Evolutionary conservation across 2,329 filamentous ascomycete species (phyloP), one percentile per base, ranked within the genome.

Genomic region (Aspergillus intermedius): DNA sequence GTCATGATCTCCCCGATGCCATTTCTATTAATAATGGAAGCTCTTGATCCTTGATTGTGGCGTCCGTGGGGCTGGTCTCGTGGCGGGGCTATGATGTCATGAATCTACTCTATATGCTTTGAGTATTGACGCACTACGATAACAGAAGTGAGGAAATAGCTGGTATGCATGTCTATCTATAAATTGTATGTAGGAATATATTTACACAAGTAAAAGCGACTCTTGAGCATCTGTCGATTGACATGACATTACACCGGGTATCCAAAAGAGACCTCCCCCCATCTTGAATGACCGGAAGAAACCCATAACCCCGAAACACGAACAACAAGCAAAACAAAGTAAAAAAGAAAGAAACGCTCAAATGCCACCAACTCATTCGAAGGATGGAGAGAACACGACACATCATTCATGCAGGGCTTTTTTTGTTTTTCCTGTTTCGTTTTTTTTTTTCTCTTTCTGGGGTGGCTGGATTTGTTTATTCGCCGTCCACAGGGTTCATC

Each of bases 151-250:
- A 22, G 13, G 8, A 19, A 42, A 22, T 22, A 22, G 21, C 21
- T 22, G 21, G 63, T 80, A 75, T 19, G 74, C 80, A 56, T 81
- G 81, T 37, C 40, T 42, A 61, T 81, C 77, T 49, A 41, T 42
- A 41, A 50, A 35, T 30, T 45, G 35, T 34, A 43, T 37, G 34
- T 37, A 37, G 17, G 34, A 19, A 37, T 37, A 37, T 37, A 37
- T 37, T 37, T 37, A 37, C 34, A 37, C 9, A 42, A 21, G 23
- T 42, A 42, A 19, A 42, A 22, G 13, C 5, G 4, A 17, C 34
- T 19, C 34, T 37, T 19, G 3, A 37, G 34, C 17, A 37, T 19
- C 34, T 37, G 34, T 19, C 17, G 34, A n/a, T 17, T 37, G 34
- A 37, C 17, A 43, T 46, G 34, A 37, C 17, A 43, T 46, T 53